phyloP scores from a whole-genome alignment of 352 stramenopile genomes.

The Globisporangium perplexum region DNA sequence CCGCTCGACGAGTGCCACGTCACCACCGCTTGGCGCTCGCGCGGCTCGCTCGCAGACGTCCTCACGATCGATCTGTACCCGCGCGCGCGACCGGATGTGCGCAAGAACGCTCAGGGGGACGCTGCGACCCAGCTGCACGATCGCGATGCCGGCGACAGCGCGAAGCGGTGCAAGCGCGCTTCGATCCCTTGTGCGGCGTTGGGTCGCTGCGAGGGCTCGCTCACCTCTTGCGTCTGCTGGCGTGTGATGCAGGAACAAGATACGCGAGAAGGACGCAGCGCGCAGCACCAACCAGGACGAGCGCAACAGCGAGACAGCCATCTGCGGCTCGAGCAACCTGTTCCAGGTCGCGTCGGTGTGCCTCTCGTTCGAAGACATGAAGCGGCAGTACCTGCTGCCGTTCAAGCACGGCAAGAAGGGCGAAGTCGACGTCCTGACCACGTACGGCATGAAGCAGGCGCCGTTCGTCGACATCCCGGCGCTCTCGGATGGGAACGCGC shows the following conservation, averaged over 20 bases:
- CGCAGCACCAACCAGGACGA: background rate
- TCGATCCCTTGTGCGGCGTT: background rate
- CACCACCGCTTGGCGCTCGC: slow-evolving; percentile 47
- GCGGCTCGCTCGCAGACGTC: slow-evolving; percentile 43
- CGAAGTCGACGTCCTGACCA: slow-evolving; percentile 38
- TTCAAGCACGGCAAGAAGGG: slow-evolving; percentile 42
- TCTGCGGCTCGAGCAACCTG: slow-evolving; percentile 6
- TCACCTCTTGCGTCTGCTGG: background rate
- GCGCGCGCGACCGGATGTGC: slow-evolving; percentile 1
- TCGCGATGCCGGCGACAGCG: background rate
- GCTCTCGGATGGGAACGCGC: slow-evolving; percentile 9
- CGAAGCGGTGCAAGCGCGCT: background rate
- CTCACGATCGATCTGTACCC: slow-evolving; percentile 52
- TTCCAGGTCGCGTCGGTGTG: slow-evolving; percentile 47
- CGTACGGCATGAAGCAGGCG: slow-evolving; percentile 31
- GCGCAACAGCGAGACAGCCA: background rate
- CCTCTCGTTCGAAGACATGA: slow-evolving; percentile 73
- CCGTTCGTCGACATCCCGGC: slow-evolving; percentile 24
- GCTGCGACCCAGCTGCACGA: background rate
- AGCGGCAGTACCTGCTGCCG: slow-evolving; percentile 55
- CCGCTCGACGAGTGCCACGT: slow-evolving; percentile 61
- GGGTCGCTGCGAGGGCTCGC: background rate
- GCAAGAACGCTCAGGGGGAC: background rate
- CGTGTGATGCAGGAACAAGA: background rate
- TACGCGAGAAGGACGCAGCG: background rate